These are phyloP conservation scores for Dioscorea alata DNA, from an alignment of 106 monocot genomes.

Conservation along the genomic window DNA sequence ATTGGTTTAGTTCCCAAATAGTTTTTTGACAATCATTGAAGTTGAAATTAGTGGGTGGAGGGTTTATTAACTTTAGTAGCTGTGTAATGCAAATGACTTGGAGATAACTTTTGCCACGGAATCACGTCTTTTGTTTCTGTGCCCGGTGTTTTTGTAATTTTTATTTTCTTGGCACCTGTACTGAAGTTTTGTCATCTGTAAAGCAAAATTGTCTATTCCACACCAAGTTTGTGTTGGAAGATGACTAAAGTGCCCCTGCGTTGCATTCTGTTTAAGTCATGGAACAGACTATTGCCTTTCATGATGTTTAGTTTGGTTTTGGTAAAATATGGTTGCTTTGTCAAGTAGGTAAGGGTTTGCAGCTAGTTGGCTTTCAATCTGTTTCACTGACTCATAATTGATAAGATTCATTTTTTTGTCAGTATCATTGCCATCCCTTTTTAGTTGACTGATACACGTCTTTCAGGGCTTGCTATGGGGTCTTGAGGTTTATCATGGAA, in stretches of 20 bases:
- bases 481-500: constrained; percentile 16
- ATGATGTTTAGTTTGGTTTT: constrained; percentile 1
- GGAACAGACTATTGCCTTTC: neutral
- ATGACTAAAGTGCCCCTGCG: constrained; percentile 24
- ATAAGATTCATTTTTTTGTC: neutral
- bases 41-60: too few species aligned
- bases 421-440: neutral
- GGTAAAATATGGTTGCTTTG: neutral
- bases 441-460: neutral
- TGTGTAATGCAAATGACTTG: too few species aligned
- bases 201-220: constrained; percentile 26
- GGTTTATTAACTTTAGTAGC: too few species aligned
- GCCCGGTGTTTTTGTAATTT: too few species aligned
- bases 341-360: neutral
- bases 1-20: too few species aligned
- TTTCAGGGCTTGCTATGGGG: constrained; percentile 20
- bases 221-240: constrained; percentile 39
- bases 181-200: constrained; percentile 18
- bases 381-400: neutral
- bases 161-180: too few species aligned
- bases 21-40: too few species aligned
- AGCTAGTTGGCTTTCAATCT: neutral
- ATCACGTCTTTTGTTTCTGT: too few species aligned
- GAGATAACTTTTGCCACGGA: neutral
- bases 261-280: neutral